A percentile compares a stretch with the other conserved stretches of the same genome.
These are phyloP conservation scores for Trichoderma erinaceum DNA, from an alignment of 495 filamentous ascomycete species.

Conservation along the genomic window DNA sequence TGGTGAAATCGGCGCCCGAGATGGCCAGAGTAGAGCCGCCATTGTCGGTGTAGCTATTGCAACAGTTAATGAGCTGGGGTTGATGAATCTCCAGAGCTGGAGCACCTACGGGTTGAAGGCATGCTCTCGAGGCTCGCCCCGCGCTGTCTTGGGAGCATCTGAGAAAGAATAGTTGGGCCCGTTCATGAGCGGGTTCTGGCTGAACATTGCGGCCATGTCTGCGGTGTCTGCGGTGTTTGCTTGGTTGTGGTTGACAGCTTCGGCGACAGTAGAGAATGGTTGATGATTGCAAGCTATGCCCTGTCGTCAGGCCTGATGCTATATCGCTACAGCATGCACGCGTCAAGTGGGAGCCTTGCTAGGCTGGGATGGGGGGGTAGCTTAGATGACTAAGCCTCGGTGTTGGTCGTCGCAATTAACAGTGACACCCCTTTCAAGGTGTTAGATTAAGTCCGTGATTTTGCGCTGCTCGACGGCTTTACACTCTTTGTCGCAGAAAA, in stretches of 20 bases:
- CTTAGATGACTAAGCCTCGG: conserved; percentile 11
- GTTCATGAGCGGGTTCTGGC: conserved; percentile 56
- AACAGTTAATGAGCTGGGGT: conserved; percentile 16
- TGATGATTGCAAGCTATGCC: conserved; percentile 12
- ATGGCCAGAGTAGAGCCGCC: conserved; percentile 95
- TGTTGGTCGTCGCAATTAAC: neutral
- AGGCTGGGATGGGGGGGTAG: conserved; percentile 12
- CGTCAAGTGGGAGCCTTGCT: conserved; percentile 47
- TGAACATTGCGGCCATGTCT: conserved; percentile 52
- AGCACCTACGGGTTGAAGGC: conserved; percentile 82
- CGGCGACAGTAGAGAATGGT: conserved; percentile 5
- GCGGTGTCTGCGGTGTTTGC: conserved; percentile 21
- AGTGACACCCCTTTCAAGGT: conserved; percentile 6
- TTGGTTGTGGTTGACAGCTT: neutral
- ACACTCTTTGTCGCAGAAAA: neutral
- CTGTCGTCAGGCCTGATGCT: neutral
- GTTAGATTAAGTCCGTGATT: neutral
- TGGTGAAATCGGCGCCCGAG: conserved; percentile 84
- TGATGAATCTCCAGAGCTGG: conserved; percentile 12
- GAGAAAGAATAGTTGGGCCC: conserved; percentile 55
- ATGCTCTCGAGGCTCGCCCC: conserved; percentile 57
- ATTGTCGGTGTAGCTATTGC: conserved; percentile 88
- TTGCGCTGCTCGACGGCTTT: neutral
- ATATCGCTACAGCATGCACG: conserved; percentile 21
- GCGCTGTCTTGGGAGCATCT: conserved; percentile 40